Conservation (phyloP, 140 eudicot species). For the Erigeron philadelphicus region DNA sequence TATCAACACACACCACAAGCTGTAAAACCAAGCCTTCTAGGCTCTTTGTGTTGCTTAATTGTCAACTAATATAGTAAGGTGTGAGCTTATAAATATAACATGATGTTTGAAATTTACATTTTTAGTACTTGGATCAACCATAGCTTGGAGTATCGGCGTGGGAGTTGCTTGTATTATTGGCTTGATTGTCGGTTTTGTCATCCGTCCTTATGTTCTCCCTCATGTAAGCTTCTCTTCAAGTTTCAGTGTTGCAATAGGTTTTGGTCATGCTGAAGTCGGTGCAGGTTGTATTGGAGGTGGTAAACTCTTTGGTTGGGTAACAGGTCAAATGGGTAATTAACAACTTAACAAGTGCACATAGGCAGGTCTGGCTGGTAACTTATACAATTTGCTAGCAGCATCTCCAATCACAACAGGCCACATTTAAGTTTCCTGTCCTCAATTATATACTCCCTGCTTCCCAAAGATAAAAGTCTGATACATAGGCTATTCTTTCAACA, state of each 20-base stretch:
- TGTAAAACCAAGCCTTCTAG: not conserved
- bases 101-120: not conserved
- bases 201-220: constrained; percentile 61
- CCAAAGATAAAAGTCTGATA: not conserved
- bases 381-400: not conserved
- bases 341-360: too few relatives aligned
- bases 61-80: too few relatives aligned
- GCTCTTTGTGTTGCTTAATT: not conserved
- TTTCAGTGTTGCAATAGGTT: not conserved
- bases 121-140: constrained; percentile 45
- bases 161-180: constrained; percentile 51
- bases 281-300: not conserved
- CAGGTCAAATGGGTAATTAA: not conserved
- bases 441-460: not conserved
- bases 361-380: too few relatives aligned
- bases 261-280: not conserved
- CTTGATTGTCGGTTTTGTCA: constrained; percentile 48
- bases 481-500: too few relatives aligned
- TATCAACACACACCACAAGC: not conserved
- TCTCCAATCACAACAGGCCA: not conserved
- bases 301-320: not conserved
- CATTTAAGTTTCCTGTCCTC: not conserved
- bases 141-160: constrained; percentile 52
- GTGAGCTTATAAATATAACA: not conserved
- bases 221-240: constrained; percentile 45